phyloP scores from a whole-genome alignment of 2,329 filamentous ascomycete species.

The Cytospora chrysosperma region DNA sequence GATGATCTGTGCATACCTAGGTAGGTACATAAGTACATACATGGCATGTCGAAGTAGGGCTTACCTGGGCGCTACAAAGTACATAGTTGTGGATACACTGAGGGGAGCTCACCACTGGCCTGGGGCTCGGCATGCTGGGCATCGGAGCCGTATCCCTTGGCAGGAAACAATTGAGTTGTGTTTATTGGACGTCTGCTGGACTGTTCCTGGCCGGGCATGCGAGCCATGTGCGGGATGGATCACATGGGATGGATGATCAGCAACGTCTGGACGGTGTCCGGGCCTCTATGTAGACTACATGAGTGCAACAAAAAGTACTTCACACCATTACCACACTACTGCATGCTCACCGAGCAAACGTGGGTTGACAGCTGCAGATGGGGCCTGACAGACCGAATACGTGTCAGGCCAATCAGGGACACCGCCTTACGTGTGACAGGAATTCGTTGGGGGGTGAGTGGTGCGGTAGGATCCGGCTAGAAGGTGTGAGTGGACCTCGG shows the following conservation, averaged over 20 bases:
- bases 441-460: neutral
- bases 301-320: neutral
- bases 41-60: too few relatives aligned
- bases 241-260: slow-evolving; percentile 1
- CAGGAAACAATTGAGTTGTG: slow-evolving; percentile 3
- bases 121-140: slow-evolving; percentile 6
- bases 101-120: neutral
- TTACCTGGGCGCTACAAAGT: neutral
- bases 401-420: slow-evolving; percentile 11
- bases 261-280: neutral
- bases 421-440: slow-evolving; percentile 12
- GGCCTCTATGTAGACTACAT: neutral
- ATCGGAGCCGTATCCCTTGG: neutral
- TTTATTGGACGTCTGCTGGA: slow-evolving; percentile 1
- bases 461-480: slow-evolving; percentile 5
- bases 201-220: neutral
- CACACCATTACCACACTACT: neutral
- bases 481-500: neutral
- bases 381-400: neutral
- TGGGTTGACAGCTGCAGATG: neutral
- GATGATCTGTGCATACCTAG: neutral
- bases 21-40: too few relatives aligned
- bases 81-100: slow-evolving; percentile 3
- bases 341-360: slow-evolving; percentile 2
- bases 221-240: neutral